Conservation (phyloP, 768 basidiomycete species). For the Steccherinum ochraceum region DNA sequence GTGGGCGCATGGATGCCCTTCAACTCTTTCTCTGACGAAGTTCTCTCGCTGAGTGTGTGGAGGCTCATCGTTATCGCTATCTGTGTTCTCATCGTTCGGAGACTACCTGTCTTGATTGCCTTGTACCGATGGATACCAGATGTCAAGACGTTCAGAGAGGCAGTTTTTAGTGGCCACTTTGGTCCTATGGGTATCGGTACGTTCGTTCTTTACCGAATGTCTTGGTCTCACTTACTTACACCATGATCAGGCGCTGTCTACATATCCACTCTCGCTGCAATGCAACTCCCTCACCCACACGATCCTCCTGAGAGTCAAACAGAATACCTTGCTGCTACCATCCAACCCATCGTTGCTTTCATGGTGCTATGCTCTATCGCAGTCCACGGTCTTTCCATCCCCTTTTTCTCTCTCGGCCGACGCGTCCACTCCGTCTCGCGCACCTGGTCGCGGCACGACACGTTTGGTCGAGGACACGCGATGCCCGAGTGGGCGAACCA, state of each 20-base stretch:
- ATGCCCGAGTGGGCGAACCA: conserved; percentile 83
- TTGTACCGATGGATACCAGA: conserved; percentile 94
- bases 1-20: conserved; percentile 99
- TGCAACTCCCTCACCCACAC: conserved; percentile 43
- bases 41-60: conserved; percentile 73
- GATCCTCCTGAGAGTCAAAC: conserved; percentile 48
- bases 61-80: conserved; percentile 79
- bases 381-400: conserved; percentile 87
- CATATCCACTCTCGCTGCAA: conserved; percentile 78
- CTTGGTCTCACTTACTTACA: neutral
- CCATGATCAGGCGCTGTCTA: conserved; percentile 71
- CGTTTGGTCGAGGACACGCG: conserved; percentile 27
- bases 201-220: conserved; percentile 11
- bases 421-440: conserved; percentile 88
- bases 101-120: conserved; percentile 79
- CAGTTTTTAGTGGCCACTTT: conserved; percentile 92
- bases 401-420: conserved; percentile 86
- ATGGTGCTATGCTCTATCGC: conserved; percentile 90
- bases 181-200: conserved; percentile 78
- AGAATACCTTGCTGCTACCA: conserved; percentile 61
- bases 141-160: conserved; percentile 90
- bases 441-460: conserved; percentile 81
- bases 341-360: conserved; percentile 92
- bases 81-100: conserved; percentile 72
- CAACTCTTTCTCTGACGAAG: conserved; percentile 58